Evolutionary conservation across 345 rosid species (phyloP), one percentile per base, ranked within the genome.

Genomic region (Kandelia obovata): DNA sequence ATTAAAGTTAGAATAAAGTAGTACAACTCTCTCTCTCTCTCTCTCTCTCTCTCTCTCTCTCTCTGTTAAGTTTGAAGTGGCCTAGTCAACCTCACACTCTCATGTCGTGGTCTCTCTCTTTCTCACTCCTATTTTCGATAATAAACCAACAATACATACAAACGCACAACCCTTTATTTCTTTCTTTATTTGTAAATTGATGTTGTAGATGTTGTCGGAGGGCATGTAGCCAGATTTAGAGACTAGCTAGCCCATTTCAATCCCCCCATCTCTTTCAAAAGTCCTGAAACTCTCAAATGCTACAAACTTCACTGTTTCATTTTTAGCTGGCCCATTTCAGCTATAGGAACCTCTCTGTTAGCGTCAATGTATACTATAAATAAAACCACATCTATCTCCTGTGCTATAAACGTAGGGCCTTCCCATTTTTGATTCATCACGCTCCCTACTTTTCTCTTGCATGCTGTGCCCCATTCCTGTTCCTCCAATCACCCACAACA

Each of bases 11-110:
- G 37, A 9, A 34, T 34, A 34, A 34, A 34, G 37, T 34, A 34
- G 37, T 1, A 7, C 37, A 34, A 20, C 16, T 39, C 30, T 52
- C 60, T 53, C 17, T 43, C 5, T 13, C 46, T 39, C n/a, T 49
- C 31, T 63, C 62, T 71, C 53, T 31, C 62, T 26, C 55, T 23
- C 17, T 62, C 32, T 43, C 47, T 43, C 16, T 11, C 17, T 43
- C 5, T 13, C 46, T 39, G 2, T 10, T 2, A 39, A 9, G 47
- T 39, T 39, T 37, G 23, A 16, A 5, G 10, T 43, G 59, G 73
- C 76, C 80, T 75, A 73, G 90, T 86, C 90, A 88, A 84, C 83
- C 75, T 86, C 83, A 81, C 73, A 9, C 47, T 10, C 16, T 11
- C 16, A 39, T 39, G 47, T 11, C 16, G 10, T 39, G 47, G 73